Base-by-base conservation (phyloP, 257 asterid genomes). In the Mentha longifolia region DNA sequence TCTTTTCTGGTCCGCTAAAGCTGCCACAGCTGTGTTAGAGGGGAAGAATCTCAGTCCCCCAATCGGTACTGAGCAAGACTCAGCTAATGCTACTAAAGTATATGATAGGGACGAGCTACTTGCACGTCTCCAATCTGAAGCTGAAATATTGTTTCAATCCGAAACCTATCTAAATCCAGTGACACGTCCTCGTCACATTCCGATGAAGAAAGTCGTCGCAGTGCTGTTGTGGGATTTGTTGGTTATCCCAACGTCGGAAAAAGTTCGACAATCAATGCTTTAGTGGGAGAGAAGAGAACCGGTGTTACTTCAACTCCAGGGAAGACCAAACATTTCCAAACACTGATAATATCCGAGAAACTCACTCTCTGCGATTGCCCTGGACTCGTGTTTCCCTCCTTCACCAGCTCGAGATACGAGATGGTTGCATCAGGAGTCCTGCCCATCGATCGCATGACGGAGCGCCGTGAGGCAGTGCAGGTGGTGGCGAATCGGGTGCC, bases 221-320 rank as follows among this genome's bases (percentile, higher is more conserved):
- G 82, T 65, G 99, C 88, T 51, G 83, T 80, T 19, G 97, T 95
- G 42, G 99, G 99, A 52, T 95, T 95, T 67, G 99, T 95, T 12
- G 99, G 99, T 41, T 95, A 95, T 78, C 99, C 99, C 20, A 95
- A 95, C 58, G 99, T 95, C 0, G 99, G 99, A n/a, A 95, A 95
- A 80, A 95, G 99, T 73, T 95, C 99, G 37, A 95, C 99, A 0
- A 95, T 95, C 74, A 95, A 95, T 68, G 99, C 98, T 67, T 81
- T 95, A 81, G 98, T 95, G 6, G 99, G 99, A 43, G 98, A 73
- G 79, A 95, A 95, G 74, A 79, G 81, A 65, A 88, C 99, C 0
- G 99, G 98, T n/a, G 99, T 95, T 56, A 95, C 99, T 60, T 92
- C 99, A 20, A 95, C 98, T 72, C 97, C 98, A 0, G 99, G 99